Percentiles rank a stretch among this genome's conserved stretches.
Evolutionary conservation across 495 filamentous ascomycete species (phyloP).

Genomic region (Xylaria castorea): DNA sequence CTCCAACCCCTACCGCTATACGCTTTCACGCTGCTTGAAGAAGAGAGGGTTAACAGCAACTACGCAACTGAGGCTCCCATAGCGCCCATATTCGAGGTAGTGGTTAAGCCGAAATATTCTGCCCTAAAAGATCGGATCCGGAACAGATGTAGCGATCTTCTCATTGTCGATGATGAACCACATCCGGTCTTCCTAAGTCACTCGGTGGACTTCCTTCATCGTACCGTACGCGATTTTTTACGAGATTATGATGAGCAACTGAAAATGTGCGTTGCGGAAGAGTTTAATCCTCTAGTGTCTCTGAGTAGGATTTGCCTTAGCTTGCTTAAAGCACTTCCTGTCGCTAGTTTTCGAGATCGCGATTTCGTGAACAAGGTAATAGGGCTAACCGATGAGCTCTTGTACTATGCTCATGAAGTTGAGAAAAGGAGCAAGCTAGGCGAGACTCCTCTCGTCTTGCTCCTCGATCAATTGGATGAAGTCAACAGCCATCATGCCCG

Average conservation of each 20-base stretch:
- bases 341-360: not conserved
- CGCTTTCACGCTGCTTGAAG: slow-evolving; percentile 19
- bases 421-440: slow-evolving; percentile 14
- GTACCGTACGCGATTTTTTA: slow-evolving; percentile 24
- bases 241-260: slow-evolving; percentile 6
- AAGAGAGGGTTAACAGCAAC: not conserved
- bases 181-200: slow-evolving; percentile 3
- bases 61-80: slow-evolving; percentile 1
- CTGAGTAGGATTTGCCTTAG: slow-evolving; percentile 7
- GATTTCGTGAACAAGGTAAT: slow-evolving; percentile 5
- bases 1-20: slow-evolving; percentile 18
- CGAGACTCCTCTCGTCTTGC: not conserved
- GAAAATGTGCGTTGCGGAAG: not conserved
- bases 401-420: slow-evolving; percentile 27
- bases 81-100: not conserved
- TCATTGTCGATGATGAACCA: slow-evolving; percentile 10
- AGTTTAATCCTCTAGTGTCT: slow-evolving; percentile 10
- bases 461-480: slow-evolving; percentile 19
- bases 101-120: not conserved
- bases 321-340: slow-evolving; percentile 11
- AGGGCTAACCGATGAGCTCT: slow-evolving; percentile 15
- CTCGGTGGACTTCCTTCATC: slow-evolving; percentile 25
- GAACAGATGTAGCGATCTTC: slow-evolving; percentile 25
- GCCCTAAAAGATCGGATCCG: slow-evolving; percentile 7
- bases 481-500: slow-evolving; percentile 18